phyloP scores from a whole-genome alignment of 257 asterid species.

The Orobanche coerulescens region DNA sequence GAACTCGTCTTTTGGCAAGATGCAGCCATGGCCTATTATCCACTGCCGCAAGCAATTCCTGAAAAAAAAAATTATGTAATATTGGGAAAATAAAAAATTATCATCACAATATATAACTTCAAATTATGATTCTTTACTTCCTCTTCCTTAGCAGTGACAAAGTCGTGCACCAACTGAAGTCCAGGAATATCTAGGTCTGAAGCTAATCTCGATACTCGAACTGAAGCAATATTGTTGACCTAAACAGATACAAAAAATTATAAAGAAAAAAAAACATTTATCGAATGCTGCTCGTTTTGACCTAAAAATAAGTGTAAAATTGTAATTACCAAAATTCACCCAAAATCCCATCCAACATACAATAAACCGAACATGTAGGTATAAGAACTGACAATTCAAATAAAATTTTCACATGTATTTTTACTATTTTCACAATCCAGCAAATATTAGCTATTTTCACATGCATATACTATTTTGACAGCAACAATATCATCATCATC shows the following conservation, averaged over 20 bases:
- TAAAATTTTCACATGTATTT: too few species aligned
- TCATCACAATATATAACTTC: slow-evolving; percentile 18
- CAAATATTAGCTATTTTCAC: not conserved
- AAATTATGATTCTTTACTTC: slow-evolving; percentile 48
- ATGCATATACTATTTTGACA: too few species aligned
- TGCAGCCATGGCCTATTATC: slow-evolving; percentile 63
- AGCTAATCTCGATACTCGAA: slow-evolving; percentile 60
- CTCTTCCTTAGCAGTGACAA: slow-evolving; percentile 66
- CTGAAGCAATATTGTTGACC: slow-evolving; percentile 36
- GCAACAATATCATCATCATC: too few species aligned
- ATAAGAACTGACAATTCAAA: not conserved
- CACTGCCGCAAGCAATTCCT: slow-evolving; percentile 85
- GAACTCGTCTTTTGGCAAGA: slow-evolving; percentile 94
- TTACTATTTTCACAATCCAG: too few species aligned
- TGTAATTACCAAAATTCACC: not conserved
- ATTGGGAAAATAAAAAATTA: not conserved
- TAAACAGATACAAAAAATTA: slow-evolving; percentile 17
- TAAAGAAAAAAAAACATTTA: not conserved
- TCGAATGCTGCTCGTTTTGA: not conserved
- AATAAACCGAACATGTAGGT: not conserved
- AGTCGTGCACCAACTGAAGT: slow-evolving; percentile 57
- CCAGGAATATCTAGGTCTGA: slow-evolving; percentile 82
- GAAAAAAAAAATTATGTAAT: slow-evolving; percentile 13
- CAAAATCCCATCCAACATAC: not conserved
- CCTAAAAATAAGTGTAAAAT: not conserved